Evolutionary conservation across 768 basidiomycete genomes (phyloP), one percentile per base, ranked within the genome.

Genomic region (Boletellus sp.): DNA sequence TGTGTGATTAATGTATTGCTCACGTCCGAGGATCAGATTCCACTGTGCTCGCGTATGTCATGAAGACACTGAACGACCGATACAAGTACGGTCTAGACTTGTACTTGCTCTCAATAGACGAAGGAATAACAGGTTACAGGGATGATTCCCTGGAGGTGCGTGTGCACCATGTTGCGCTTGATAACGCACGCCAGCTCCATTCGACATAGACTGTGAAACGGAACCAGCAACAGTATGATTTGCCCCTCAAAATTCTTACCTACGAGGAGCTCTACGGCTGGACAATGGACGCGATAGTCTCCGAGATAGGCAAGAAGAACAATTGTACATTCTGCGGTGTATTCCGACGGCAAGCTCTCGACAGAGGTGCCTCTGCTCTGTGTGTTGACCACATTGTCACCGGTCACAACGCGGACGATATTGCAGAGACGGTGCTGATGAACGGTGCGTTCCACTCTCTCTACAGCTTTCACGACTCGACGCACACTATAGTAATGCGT

Each of bases 271-370:
- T 98, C 6, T 99, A 98, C 58, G 96, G 96, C 16, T 98, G 96
- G 95, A 98, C 95, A 2, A 99, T 99, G 95, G 96, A 99, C 59
- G 79, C 82, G 15, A 90, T 99, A 48, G 95, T 99, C 40, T 78
- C 84, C n/a, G 85, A 94, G 67, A 83, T 98, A 22, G 96, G 96
- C 28, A 84, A 82, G 73, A 96, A 96, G 78, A 97, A 96, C 60
- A 99, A 98, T 61, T 99, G 96, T 69, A 99, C 96, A 0, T 99
- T 97, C 70, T 99, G 96, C 61, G 96, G 96, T 17, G 96, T 99
- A 3, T 99, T 99, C 64, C 78, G 96, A 48, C 78, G 96, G 39
- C 96, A 98, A 66, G 96, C 96, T 1, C 79, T 99, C 22, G 96
- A 99, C 71, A 79, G 95, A 51, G 96, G 96, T 1, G 96, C 95